A percentile compares a stretch with the other conserved stretches of the same genome.
These are phyloP conservation scores for Cystobasidium onofrii DNA, from an alignment of 768 basidiomycete genomes.

Conservation along the genomic window DNA sequence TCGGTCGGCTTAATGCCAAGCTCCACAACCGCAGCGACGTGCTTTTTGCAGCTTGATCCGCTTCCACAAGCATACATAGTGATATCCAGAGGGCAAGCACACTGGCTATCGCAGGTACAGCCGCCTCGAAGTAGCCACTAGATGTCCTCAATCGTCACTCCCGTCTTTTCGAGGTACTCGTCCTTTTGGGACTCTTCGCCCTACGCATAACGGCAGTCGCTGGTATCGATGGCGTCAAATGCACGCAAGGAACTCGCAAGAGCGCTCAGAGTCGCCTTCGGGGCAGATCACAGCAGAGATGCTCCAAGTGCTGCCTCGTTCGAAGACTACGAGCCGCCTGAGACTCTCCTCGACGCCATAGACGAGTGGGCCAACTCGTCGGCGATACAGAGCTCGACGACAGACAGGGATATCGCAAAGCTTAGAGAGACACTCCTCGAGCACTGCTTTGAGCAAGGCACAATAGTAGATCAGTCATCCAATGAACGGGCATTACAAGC, in stretches of 20 bases:
- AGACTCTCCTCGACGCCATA: background rate
- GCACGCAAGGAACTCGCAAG: slow-evolving; percentile 13
- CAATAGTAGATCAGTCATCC: background rate
- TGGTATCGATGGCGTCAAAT: slow-evolving; percentile 19
- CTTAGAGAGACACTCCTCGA: slow-evolving; percentile 9
- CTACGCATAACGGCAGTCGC: background rate
- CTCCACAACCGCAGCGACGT: too few relatives aligned
- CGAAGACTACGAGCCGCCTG: slow-evolving; percentile 19
- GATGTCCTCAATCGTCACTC: too few relatives aligned
- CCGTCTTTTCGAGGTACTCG: too few relatives aligned
- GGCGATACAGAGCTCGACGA: background rate
- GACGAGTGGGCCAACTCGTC: slow-evolving; percentile 14
- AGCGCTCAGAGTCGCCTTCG: background rate
- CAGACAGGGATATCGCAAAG: slow-evolving; percentile 18
- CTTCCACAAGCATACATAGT: too few relatives aligned
- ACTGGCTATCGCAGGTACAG: too few relatives aligned
- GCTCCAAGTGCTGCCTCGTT: background rate
- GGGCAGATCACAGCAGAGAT: background rate
- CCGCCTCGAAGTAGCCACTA: too few relatives aligned
- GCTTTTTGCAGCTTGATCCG: too few relatives aligned
- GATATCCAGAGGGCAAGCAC: too few relatives aligned
- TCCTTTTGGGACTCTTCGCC: too few relatives aligned
- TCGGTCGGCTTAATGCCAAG: too few relatives aligned
- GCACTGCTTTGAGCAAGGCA: slow-evolving; percentile 26
- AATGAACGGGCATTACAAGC: background rate